Evolutionary conservation across 495 filamentous ascomycete genomes (phyloP).

Genomic region (Lasiosphaeria ovina): DNA sequence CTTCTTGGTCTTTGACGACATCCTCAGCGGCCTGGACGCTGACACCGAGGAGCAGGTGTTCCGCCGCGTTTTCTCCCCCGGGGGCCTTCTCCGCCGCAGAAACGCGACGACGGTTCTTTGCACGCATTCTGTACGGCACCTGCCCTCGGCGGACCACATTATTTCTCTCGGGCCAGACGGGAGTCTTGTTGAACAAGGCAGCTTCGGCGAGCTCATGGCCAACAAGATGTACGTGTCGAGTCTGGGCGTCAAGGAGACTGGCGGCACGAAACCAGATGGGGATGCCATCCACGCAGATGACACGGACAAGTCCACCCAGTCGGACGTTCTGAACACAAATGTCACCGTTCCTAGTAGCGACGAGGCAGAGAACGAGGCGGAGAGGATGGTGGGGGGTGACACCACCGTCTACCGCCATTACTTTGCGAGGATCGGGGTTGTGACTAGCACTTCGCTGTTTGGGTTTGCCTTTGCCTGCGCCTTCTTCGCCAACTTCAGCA

Average conservation of each 20-base stretch:
- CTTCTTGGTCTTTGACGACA: conserved; percentile 43
- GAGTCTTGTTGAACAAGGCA: conserved; percentile 28
- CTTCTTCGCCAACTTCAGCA: conserved; percentile 21
- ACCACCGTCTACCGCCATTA: conserved; percentile 25
- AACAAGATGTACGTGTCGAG: conserved; percentile 24
- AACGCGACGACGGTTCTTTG: conserved; percentile 26
- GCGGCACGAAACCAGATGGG: conserved; percentile 4
- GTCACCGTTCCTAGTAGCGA: neutral
- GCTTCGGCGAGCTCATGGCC: conserved; percentile 23
- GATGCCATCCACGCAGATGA: neutral
- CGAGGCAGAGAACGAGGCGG: conserved; percentile 1
- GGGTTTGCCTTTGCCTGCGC: conserved; percentile 15
- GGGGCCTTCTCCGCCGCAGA: conserved; percentile 26
- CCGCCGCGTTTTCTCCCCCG: conserved; percentile 44
- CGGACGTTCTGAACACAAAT: neutral
- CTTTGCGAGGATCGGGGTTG: conserved; percentile 15
- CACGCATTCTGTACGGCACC: conserved; percentile 27
- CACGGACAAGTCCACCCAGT: neutral
- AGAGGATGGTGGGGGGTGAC: conserved; percentile 20
- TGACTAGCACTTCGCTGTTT: conserved; percentile 5
- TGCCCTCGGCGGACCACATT: conserved; percentile 56
- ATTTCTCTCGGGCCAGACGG: conserved; percentile 25
- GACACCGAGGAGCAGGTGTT: conserved; percentile 62
- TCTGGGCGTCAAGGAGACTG: conserved; percentile 15
- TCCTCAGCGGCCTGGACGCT: conserved; percentile 61